Conservation (phyloP, 169 alveolate species). For the Plasmodium chabaudi region DNA sequence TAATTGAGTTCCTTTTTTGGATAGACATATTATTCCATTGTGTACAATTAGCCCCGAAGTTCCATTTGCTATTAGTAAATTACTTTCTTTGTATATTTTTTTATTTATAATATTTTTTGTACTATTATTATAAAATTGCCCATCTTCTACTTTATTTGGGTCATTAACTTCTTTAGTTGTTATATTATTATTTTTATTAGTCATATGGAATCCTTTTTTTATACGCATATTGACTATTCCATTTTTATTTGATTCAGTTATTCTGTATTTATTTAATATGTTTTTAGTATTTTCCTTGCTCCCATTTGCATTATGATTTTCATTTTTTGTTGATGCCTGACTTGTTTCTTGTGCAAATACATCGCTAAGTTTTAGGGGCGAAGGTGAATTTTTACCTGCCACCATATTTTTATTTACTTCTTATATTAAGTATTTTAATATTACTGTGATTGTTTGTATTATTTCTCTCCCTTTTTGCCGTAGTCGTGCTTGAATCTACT, state of each 20-base stretch:
- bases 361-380: slow-evolving; percentile 47
- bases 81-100: slow-evolving; percentile 36
- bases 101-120: slow-evolving; percentile 1
- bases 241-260: slow-evolving; percentile 30
- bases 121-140: not conserved
- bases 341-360: slow-evolving; percentile 25
- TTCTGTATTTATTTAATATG: slow-evolving; percentile 59
- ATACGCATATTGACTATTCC: not conserved
- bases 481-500: no score
- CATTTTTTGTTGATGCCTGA: not conserved
- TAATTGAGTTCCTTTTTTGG: slow-evolving; percentile 41
- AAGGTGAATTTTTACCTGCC: slow-evolving; percentile 17
- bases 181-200: not conserved
- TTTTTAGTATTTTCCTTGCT: slow-evolving; percentile 10
- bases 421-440: no score
- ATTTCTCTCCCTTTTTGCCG: no score
- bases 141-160: not conserved
- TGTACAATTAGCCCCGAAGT: slow-evolving; percentile 56
- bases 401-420: slow-evolving; percentile 23
- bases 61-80: slow-evolving; percentile 59
- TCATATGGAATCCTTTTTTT: slow-evolving; percentile 1
- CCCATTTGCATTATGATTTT: not conserved
- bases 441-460: no score
- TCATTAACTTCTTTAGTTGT: not conserved
- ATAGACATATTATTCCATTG: slow-evolving; percentile 67